Conservation (phyloP, 805 yeast genomes). For the Zygoascus bituminiphila region DNA sequence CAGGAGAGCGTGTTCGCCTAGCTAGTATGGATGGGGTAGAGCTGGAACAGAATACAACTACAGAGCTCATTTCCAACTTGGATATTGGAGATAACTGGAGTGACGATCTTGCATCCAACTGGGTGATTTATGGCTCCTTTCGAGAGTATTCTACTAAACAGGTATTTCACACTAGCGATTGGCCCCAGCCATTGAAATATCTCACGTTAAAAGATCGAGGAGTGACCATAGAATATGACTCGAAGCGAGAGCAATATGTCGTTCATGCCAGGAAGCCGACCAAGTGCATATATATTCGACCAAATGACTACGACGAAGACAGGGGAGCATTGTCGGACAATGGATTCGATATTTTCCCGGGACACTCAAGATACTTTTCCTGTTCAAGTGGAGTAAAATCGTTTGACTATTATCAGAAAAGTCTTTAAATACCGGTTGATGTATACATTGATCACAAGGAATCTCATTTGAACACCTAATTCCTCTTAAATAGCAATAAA, state of each 20-base stretch:
- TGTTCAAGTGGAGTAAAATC: neutral
- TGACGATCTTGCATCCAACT: constrained; percentile 1
- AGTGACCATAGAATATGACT: neutral
- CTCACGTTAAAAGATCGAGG: constrained; percentile 16
- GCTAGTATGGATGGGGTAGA: neutral
- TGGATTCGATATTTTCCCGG: constrained; percentile 43
- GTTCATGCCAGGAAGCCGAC: neutral
- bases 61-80: constrained; percentile 24
- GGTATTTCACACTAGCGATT: constrained; percentile 34
- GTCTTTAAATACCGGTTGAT: neutral
- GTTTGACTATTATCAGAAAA: neutral
- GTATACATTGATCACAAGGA: no score
- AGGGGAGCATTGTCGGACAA: constrained; percentile 37
- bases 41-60: constrained; percentile 25
- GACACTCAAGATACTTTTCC: constrained; percentile 15
- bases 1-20: neutral
- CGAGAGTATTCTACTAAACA: constrained; percentile 11
- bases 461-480: no score
- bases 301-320: neutral
- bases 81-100: constrained; percentile 10
- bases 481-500: neutral
- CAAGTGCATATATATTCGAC: neutral
- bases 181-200: constrained; percentile 45
- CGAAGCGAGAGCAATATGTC: neutral
- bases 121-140: constrained; percentile 16